Evolutionary conservation across 2,329 filamentous ascomycete species (phyloP), one percentile per base, ranked within the genome.

Genomic region (Lizonia empirigonia): DNA sequence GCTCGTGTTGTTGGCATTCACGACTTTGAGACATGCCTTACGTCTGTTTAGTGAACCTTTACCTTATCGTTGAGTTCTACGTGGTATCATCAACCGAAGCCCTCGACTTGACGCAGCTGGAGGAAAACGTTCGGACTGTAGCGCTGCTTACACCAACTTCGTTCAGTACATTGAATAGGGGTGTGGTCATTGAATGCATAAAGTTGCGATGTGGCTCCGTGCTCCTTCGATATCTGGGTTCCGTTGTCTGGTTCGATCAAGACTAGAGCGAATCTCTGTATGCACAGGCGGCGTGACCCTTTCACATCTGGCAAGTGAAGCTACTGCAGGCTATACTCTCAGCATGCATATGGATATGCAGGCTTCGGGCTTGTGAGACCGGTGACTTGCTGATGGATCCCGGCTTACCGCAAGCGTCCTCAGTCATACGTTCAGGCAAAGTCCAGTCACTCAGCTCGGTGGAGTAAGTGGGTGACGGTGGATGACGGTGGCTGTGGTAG

Each of bases 291-390:
- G 26, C 32, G 24, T 46, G 26, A 44, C 47, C 42, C 49, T 47
- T n/a, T 42, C 42, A 50, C 40, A 23, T 51, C 44, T 49, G 57
- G 53, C 55, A 42, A 52, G 38, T 29, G 32, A 52, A 42, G 42
- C 61, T 64, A 64, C 59, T 63, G 61, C 61, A 63, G 51, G 53
- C 55, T 61, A 53, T 42, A 52, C 40, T 36, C 50, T 59, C 59
- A 55, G 56, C 55, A 59, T 48, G 52, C 56, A 53, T 41, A 44
- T 42, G 44, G 55, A 44, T 32, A 50, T 59, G 60, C 62, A 63
- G 46, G 44, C 32, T 50, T 56, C 52, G 51, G 53, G 51, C 52
- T 56, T 58, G 57, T 59, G 52, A 45, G 40, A 48, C 53, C 26
- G 51, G 40, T 60, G 55, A 63, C 62, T 60, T 56, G 57, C 54